Conservation (phyloP, 345 rosid genomes). For the Eutrema japonicum region DNA sequence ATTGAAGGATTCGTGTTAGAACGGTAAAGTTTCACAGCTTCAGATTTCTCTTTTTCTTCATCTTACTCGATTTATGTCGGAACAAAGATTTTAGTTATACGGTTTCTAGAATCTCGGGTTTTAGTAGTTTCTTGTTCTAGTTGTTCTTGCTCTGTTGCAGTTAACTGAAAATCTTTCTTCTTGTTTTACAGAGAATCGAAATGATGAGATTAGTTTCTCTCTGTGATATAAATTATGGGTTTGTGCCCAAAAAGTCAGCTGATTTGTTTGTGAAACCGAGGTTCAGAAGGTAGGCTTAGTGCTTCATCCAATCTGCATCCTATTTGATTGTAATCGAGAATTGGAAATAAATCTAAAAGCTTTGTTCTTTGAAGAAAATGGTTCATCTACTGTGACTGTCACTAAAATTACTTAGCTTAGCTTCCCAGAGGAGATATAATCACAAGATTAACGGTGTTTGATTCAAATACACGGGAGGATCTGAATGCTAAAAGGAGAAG, state of each 20-base stretch:
- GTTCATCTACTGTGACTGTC: conserved; percentile 20
- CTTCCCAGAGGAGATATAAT: conserved; percentile 34
- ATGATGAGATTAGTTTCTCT: conserved; percentile 39
- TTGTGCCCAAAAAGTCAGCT: conserved; percentile 23
- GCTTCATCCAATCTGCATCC: not conserved
- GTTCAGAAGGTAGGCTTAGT: conserved; percentile 34
- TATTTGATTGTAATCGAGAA: not conserved
- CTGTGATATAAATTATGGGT: conserved; percentile 26
- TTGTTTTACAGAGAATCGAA: conserved; percentile 30
- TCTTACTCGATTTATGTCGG: not conserved
- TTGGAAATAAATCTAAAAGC: not conserved
- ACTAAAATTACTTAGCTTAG: conserved; percentile 38
- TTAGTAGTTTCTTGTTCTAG: not conserved
- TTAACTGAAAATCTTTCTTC: conserved; percentile 8
- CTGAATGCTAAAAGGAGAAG: conserved; percentile 20
- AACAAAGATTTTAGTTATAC: not conserved
- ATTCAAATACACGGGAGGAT: conserved; percentile 2
- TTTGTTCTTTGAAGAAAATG: conserved; percentile 14
- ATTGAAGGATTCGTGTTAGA: conserved; percentile 21
- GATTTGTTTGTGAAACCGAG: conserved; percentile 21
- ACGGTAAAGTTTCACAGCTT: conserved; percentile 29
- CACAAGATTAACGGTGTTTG: conserved; percentile 26
- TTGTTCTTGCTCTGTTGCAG: conserved; percentile 6
- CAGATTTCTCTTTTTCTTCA: not conserved
- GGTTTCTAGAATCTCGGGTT: not conserved